Evolutionary conservation across 129 eudicot genomes (phyloP), one percentile per base, ranked within the genome.

Genomic region (Arctium minus): DNA sequence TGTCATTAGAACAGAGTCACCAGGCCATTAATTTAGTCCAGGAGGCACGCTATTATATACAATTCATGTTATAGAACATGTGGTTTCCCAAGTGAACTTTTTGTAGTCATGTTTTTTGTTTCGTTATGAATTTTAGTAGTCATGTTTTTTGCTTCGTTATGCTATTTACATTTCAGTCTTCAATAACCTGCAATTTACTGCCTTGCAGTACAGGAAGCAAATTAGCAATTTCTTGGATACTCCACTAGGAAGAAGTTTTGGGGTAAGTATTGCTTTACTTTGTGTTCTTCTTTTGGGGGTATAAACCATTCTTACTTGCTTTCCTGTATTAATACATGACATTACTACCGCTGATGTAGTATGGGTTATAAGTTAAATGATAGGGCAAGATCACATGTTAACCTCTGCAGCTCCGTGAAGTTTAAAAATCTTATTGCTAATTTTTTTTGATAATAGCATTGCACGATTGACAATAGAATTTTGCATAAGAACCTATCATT

Each of bases 171-270:
- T 60, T 60, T 60, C 65, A 3, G 65, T 17, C 6, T 56, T n/a
- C 9, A 1, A 13, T 79, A 62, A 62, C 13, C 15, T 44, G 56
- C 12, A 42, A 40, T 72, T 76, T 38, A 60, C 27, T 9, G 32
- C 4, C 35, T 87, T 88, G 86, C 98, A 93, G 99, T 96, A 96
- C 80, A 93, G 96, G 90, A 90, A 79, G 92, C 91, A 90, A 83
- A 62, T 93, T 38, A 86, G 70, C 76, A 89, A 89, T 73, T 92
- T 93, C 60, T 69, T 86, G 80, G 88, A 93, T 79, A 87, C 98
- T 56, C 97, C 97, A 0, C 0, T 90, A 42, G 99, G 99, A 71
- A 90, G 89, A 78, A 89, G 89, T 80, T 90, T 77, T 81, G 88
- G 90, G 80, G 98, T 96, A 80, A 93, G 97, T 88, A 70, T 72